Base-by-base conservation (phyloP, 73 alveolate genomes). In the Uronychia binucleata region DNA sequence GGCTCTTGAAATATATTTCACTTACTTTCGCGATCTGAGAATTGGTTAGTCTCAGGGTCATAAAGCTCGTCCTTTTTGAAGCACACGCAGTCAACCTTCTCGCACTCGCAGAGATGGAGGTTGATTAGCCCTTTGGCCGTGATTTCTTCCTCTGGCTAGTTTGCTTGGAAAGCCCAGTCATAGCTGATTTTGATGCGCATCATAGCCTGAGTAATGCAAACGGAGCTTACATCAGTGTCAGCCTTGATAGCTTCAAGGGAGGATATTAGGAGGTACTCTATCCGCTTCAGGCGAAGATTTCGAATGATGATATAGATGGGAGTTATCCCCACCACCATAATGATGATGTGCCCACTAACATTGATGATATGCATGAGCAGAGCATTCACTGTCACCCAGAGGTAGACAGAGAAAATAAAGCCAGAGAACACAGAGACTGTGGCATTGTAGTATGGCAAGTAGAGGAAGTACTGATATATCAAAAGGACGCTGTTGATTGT, bases 381-480 rank as follows among this genome's bases (percentile, higher is more conserved):
- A 28, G 92, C 92, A 34, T 86, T 86, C 11, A 86, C 31, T 1
- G 88, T 58, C 31, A 79, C 34, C 92, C 92, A 86, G 84, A 78
- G 80, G 67, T 33, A 86, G 34, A 59, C 74, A 29, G 31, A 86
- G 0, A 58, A 19, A 8, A 86, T n/a, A 28, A 77, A 31, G 0
- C 92, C 92, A 33, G 59, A 14, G 79, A 86, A 79, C 11, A 86
- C 58, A 28, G 87, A 76, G 26, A 86, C 78, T 30, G 67, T 76
- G 0, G 77, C 13, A 34, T 86, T 86, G 84, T 86, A 86, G 58
- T 77, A 86, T 1, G 92, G 92, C 14, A 86, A 33, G 5, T 75
- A 30, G 34, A 60, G 74, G 34, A 60, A 86, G 75, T 58, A 86
- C 74, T 86, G 31, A 31, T 26, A 67, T 13, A 25, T 26, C 14